Base-by-base conservation (phyloP, 108 stramenopile species). In the Chaetoceros muelleri region DNA sequence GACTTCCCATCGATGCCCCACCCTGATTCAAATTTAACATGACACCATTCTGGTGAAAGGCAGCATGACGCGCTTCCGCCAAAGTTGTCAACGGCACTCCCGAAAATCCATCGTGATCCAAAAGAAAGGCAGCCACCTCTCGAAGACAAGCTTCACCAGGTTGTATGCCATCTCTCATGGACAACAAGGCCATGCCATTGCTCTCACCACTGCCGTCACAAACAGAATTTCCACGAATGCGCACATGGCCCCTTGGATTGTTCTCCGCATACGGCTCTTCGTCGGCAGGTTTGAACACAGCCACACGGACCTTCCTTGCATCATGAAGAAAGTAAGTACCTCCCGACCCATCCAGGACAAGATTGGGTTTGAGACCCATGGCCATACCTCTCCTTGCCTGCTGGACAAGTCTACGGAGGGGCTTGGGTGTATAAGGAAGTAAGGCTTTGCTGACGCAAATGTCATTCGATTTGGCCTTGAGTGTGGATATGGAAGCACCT, bases 251-350 rank as follows among this genome's bases (percentile, higher is more conserved):
- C 24, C 93, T 70, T 1, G 98, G 97, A 63, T 99, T 99, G 73
- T 96, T 97, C 63, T 85, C 90, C 16, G 95, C 92, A 64, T 90
- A 95, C 0, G 97, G 96, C 64, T 99, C 99, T 62, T 99, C 99
- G 70, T 99, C 99, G 7, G 82, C 74, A 17, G 99, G 96, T 60
- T 99, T 99, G 75, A 97, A 99, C 21, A 94, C 95, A 1, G 80
- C 96, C 28, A 96, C 79, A 27, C 78, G 74, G n/a, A 58, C 72
- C 40, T 92, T 94, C 2, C 72, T 53, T 0, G 83, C 79, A 71
- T 94, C 88, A 47, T 80, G 74, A 13, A 98, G 65, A 66, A 97
- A 96, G 75, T 99, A 99, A 2, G 95, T 93, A 31, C 99, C 99
- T 18, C 97, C 97, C 2, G 90, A 87, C 28, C 99, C 96, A 59